Evolutionary conservation across 192 early-diverging fungal genomes (phyloP), one percentile per base, ranked within the genome.

Genomic region (Gryganskiella cystojenkinii): DNA sequence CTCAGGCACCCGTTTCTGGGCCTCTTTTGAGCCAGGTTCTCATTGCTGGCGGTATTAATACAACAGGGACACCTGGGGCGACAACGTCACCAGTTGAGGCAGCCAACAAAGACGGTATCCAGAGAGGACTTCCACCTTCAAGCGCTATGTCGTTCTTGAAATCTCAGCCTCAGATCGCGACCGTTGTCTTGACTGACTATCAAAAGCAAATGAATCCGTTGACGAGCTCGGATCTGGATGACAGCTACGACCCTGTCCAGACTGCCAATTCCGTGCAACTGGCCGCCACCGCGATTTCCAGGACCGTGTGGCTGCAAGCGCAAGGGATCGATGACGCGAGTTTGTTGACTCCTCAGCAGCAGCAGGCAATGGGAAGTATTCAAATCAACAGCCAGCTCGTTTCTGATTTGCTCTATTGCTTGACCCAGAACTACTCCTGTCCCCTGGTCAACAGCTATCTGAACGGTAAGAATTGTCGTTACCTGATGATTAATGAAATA

Each of bases 91-190:
- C 35, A 6, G 56, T 86, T 35, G 42, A 75, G 30, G 42, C 75
- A 9, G 90, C 91, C n/a, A 68, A 65, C 46, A 44, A 61, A 15
- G 81, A 84, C 66, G 79, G 82, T 14, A 66, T 64, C 4, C 55
- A 83, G 19, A 67, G 74, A 10, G 69, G 85, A 53, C 51, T 95
- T 14, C 94, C 94, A 4, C 94, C 94, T 17, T 87, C 87, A 11
- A 90, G 88, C 43, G 82, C 88, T 4, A 91, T 91, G 89, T 72
- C 89, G 8, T 95, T 94, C 68, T 64, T 94, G 61, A 69, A 82
- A 47, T 80, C 88, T 53, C 85, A 85, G 22, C 67, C 81, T 33
- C 80, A 56, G 17, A 90, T 95, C 22, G 87, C 91, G 1, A 83
- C 91, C 0, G 85, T 91, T 4, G 87, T 93, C 4, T 24, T 94